These are phyloP conservation scores for Gnaphalium uliginosum DNA, from an alignment of 129 eudicot species.

Conservation along the genomic window DNA sequence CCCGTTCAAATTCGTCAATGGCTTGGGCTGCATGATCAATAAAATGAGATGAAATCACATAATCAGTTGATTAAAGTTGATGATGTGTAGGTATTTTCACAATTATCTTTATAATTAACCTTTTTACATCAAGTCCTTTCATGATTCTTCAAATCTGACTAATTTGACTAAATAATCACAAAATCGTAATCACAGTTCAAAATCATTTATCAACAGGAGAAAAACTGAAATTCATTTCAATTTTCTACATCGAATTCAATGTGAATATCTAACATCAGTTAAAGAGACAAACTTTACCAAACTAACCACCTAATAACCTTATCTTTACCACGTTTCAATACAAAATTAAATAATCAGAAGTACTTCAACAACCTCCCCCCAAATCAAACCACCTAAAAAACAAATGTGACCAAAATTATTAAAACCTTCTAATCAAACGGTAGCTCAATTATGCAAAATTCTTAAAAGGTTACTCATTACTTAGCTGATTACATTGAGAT, in stretches of 20 bases:
- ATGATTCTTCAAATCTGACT: neutral
- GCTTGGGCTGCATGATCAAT: constrained; percentile 55
- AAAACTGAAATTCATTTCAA: neutral
- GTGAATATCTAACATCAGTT: too few relatives aligned
- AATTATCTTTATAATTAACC: neutral
- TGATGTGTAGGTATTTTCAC: neutral
- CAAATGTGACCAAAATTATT: constrained; percentile 27
- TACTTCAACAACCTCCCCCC: constrained; percentile 11
- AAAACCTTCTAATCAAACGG: neutral
- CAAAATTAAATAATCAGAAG: neutral
- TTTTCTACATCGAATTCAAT: constrained; percentile 1
- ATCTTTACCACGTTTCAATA: neutral
- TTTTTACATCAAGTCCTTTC: neutral
- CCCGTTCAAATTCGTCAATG: constrained; percentile 60
- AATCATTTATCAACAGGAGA: constrained; percentile 6
- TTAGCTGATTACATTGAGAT: constrained; percentile 33
- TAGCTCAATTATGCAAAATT: constrained; percentile 2
- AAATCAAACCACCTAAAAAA: constrained; percentile 8
- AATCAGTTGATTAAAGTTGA: neutral
- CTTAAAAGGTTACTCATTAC: neutral
- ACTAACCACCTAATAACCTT: constrained; percentile 16
- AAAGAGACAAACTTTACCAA: neutral
- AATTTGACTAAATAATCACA: neutral
- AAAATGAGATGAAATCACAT: neutral
- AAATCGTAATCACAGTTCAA: neutral